Percentiles rank a stretch among this genome's conserved stretches.
phyloP scores from a whole-genome alignment of 192 early-diverging fungal genomes.

The Chytriomyces hyalinus region DNA sequence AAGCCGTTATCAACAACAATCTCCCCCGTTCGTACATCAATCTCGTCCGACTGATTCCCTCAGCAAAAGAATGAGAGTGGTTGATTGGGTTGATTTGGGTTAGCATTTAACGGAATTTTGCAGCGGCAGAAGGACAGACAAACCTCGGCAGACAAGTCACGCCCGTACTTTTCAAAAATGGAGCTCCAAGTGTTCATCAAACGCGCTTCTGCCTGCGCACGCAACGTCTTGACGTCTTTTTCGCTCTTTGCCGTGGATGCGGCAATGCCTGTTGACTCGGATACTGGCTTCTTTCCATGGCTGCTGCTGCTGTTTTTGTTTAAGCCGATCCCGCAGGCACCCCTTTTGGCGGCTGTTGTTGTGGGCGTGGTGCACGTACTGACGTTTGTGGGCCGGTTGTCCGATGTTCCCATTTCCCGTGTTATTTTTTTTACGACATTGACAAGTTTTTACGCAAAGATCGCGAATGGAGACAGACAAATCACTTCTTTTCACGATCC shows the following conservation, averaged over 20 bases:
- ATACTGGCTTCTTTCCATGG: neutral
- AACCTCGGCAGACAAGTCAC: conserved; percentile 12
- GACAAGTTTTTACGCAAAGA: no score
- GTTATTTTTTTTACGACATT: no score
- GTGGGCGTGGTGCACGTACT: neutral
- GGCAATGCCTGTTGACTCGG: no score
- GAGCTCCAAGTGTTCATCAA: conserved; percentile 16
- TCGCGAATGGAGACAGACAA: no score
- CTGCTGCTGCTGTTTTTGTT: neutral
- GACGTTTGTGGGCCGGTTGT: no score
- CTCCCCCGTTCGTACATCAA: conserved; percentile 15
- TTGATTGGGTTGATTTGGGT: neutral
- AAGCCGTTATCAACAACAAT: conserved; percentile 49
- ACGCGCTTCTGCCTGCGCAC: neutral
- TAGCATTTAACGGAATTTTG: no score
- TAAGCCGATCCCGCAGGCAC: neutral
- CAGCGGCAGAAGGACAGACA: neutral
- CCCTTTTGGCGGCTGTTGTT: neutral
- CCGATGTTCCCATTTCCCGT: no score
- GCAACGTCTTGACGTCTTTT: conserved; percentile 2
- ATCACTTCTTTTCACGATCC: no score
- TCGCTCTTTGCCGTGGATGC: neutral
- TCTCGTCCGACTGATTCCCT: conserved; percentile 10
- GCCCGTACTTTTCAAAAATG: conserved; percentile 30
- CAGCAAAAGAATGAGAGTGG: no score